Evolutionary conservation across 495 filamentous ascomycete genomes (phyloP), one percentile per base, ranked within the genome.

Genomic region (Annulohypoxylon moriforme): DNA sequence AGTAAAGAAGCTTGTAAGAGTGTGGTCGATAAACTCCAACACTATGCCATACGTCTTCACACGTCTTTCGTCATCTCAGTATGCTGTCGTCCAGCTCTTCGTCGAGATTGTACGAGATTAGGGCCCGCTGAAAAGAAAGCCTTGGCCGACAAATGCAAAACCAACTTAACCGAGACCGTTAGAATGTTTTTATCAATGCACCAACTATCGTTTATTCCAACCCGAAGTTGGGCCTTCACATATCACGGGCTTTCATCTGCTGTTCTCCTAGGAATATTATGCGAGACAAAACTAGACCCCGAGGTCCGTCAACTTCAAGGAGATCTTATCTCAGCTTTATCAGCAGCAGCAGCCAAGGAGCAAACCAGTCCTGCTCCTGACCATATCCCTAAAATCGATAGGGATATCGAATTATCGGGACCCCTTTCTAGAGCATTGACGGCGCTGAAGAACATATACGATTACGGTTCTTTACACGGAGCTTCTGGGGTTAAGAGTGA

Each of bases 181-280:
- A 85, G 89, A 67, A 89, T 90, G 79, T 92, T 91, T 75, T 79
- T 90, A 6, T 87, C 89, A 11, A 87, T 92, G 81, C 88, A 90
- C 67, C 88, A 90, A 69, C 80, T 90, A 64, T 90, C 88, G 4
- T 82, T 89, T 1, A 89, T 89, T 47, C 88, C 89, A 0, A 87
- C 87, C 6, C 84, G 89, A 20, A 90, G 87, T 13, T 92, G 89
- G 89, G 87, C 88, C 4, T 87, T 90, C 49, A 86, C 88, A 0
- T 89, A 90, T 63, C 88, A 90, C 57, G 87, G 87, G 8, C 81
- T 92, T 18, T 88, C 87, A 33, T 90, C 88, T 2, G 89, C 89
- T 1, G 83, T 92, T 2, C 81, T 92, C 0, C 83, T 92, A 2
- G 89, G 88, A 0, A 89, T 92, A 34, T 71, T 91, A 1, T 85